Evolutionary conservation across 2,329 filamentous ascomycete species (phyloP).

Genomic region (Colletotrichum echinochloae): DNA sequence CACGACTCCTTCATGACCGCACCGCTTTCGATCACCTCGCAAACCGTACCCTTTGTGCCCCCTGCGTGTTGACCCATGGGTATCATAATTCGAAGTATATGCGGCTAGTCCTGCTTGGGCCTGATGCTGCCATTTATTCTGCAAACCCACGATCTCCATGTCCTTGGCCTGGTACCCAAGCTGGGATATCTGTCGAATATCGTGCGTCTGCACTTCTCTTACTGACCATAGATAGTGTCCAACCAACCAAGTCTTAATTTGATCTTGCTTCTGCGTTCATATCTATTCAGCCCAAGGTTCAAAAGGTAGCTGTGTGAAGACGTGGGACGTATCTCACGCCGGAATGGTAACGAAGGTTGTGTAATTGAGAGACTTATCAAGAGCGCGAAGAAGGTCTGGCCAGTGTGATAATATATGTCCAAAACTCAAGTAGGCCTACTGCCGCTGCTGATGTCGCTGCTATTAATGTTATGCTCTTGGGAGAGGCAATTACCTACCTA

Average conservation of each 20-base stretch:
- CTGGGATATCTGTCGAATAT: neutral
- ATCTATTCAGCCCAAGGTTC: neutral
- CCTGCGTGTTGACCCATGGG: neutral
- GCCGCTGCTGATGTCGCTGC: neutral
- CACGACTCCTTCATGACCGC: constrained; percentile 18
- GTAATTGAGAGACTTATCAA: too few relatives aligned
- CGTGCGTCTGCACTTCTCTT: neutral
- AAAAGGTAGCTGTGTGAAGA: too few relatives aligned
- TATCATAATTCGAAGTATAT: neutral
- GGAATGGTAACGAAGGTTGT: too few relatives aligned
- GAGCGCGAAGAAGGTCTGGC: neutral
- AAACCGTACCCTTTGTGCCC: neutral
- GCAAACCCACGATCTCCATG: neutral
- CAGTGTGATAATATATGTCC: neutral
- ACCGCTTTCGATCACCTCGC: neutral
- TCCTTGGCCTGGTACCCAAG: neutral
- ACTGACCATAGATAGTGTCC: neutral
- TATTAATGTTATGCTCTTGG: neutral
- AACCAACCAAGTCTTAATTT: neutral
- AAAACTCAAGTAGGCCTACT: neutral
- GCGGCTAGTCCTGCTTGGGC: neutral
- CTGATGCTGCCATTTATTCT: too few relatives aligned
- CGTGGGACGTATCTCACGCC: too few relatives aligned
- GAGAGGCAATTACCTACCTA: neutral
- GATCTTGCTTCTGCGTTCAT: neutral